Percentiles rank a stretch among this genome's conserved stretches.
Conservation (phyloP, 2,329 filamentous ascomycete genomes). For the Sphaerostilbella broomeana region DNA sequence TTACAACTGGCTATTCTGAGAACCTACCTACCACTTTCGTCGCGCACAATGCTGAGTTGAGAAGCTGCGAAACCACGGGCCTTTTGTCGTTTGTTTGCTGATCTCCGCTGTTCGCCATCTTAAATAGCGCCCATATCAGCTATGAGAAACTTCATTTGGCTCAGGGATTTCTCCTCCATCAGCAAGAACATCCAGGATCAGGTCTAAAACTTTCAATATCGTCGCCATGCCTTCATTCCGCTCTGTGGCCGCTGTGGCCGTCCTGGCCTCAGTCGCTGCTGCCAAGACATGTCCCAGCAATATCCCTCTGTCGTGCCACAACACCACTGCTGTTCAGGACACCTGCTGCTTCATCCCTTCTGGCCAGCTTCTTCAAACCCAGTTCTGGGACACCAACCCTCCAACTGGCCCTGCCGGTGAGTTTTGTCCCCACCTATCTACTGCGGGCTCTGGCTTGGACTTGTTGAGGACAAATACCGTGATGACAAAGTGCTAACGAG, state of each 20-base stretch:
- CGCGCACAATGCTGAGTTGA: background rate
- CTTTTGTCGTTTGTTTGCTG: constrained; percentile 3
- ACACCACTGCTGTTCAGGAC: constrained; percentile 50
- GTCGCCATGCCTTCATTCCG: constrained; percentile 12
- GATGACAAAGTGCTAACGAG: background rate
- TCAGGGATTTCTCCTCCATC: background rate
- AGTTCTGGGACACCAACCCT: constrained; percentile 69
- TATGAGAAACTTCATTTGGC: background rate
- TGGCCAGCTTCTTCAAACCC: constrained; percentile 64
- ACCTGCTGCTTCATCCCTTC: constrained; percentile 68
- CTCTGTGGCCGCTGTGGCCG: constrained; percentile 14
- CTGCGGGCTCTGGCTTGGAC: background rate
- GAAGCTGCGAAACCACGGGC: background rate
- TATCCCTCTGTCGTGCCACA: constrained; percentile 55
- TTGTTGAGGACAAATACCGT: background rate
- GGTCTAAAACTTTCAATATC: background rate
- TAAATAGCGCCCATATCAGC: constrained; percentile 1
- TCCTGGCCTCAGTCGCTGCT: constrained; percentile 14
- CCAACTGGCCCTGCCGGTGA: constrained; percentile 49
- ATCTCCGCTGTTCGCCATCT: constrained; percentile 3
- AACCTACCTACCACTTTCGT: constrained; percentile 12
- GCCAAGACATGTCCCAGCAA: constrained; percentile 22
- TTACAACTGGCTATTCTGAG: no score
- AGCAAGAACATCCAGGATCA: background rate
- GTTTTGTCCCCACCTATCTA: background rate